phyloP scores from a whole-genome alignment of 345 rosid species.

The Viola odorata region DNA sequence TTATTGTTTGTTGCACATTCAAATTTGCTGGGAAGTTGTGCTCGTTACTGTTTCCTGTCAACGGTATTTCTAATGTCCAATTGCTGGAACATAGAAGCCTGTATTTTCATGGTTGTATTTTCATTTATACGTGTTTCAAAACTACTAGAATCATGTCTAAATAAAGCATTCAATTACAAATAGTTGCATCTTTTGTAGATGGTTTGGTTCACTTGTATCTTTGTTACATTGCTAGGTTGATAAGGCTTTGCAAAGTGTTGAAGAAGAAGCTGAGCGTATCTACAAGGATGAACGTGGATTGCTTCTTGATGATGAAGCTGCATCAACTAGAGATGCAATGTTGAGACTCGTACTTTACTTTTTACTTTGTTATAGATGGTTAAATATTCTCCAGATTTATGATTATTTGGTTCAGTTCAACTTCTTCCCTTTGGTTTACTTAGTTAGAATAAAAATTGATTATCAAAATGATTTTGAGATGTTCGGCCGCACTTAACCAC shows the following conservation, averaged over 20 bases:
- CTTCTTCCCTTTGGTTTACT: neutral
- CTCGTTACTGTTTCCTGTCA: too few species aligned
- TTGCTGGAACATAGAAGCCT: too few species aligned
- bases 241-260: constrained; percentile 82
- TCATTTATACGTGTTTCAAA: neutral
- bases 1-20: too few species aligned
- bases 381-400: neutral
- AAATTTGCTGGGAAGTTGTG: too few species aligned
- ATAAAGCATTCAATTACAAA: neutral
- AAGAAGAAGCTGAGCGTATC: constrained; percentile 88
- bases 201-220: neutral
- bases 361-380: neutral
- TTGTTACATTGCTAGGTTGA: constrained; percentile 51
- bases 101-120: neutral
- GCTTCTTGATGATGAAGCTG: constrained; percentile 92
- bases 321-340: constrained; percentile 97
- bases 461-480: too few species aligned
- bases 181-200: neutral
- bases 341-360: constrained; percentile 33
- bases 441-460: neutral
- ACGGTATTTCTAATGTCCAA: too few species aligned
- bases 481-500: too few species aligned
- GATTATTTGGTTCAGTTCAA: neutral
- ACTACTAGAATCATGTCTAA: neutral
- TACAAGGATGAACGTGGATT: constrained; percentile 75